A percentile compares a stretch with the other conserved stretches of the same genome.
Evolutionary conservation across 2,329 filamentous ascomycete genomes (phyloP).

Genomic region (Cytospora chrysosperma): DNA sequence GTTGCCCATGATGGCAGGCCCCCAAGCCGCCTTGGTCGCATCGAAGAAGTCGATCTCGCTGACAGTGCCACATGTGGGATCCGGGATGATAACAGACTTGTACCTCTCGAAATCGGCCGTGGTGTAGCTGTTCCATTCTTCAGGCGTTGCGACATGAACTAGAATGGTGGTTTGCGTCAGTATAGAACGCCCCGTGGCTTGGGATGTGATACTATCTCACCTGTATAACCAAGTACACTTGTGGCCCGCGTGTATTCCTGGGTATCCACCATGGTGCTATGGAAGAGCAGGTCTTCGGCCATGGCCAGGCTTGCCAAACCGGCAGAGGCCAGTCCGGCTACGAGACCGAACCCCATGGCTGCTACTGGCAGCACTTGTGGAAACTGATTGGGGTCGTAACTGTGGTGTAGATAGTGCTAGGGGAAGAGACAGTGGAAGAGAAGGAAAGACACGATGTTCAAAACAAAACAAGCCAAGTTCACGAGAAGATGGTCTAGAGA

Average conservation of each 20-base stretch:
- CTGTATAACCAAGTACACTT: constrained; percentile 23
- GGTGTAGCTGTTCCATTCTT: constrained; percentile 39
- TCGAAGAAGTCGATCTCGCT: constrained; percentile 37
- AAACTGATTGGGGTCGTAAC: neutral
- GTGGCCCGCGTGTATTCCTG: constrained; percentile 29
- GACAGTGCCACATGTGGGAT: constrained; percentile 36
- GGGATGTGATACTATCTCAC: constrained; percentile 13
- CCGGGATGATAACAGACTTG: constrained; percentile 45
- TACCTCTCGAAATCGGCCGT: constrained; percentile 43
- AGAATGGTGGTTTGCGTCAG: constrained; percentile 1
- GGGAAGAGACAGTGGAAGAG: constrained; percentile 7
- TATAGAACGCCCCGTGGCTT: neutral
- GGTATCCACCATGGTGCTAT: constrained; percentile 27
- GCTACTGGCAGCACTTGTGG: neutral
- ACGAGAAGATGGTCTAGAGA: constrained; percentile 6
- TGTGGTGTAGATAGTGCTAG: neutral
- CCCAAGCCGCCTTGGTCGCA: constrained; percentile 40
- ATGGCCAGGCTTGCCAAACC: constrained; percentile 22
- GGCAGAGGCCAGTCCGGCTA: constrained; percentile 22
- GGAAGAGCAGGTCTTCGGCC: constrained; percentile 30
- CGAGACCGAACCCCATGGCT: constrained; percentile 12
- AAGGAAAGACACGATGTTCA: constrained; percentile 22
- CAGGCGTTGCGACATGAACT: constrained; percentile 37
- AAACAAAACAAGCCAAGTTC: constrained; percentile 6
- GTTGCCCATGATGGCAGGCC: constrained; percentile 41